Base-by-base conservation (phyloP, 2,329 filamentous ascomycete genomes). In the Cytospora chrysosperma region DNA sequence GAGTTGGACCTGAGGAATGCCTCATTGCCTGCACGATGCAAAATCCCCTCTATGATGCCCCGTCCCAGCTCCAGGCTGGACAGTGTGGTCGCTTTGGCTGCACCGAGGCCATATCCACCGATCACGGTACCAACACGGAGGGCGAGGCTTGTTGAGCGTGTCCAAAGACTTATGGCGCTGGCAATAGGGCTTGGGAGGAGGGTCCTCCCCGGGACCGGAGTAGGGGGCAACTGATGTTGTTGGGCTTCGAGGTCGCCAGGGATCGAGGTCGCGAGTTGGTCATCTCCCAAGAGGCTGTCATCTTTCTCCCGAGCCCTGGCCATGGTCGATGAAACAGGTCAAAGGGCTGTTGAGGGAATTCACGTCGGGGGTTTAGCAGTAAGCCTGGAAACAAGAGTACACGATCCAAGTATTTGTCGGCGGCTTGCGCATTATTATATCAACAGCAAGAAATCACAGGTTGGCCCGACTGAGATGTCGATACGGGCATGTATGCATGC, bases 121-220 rank as follows among this genome's bases (percentile, higher is more conserved):
- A 85, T 75, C n/a, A 81, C 71, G 4, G 81, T 82, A 49, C 82
- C 79, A 47, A 85, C 72, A 7, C 83, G 81, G 27, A 87, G 78
- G 34, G 82, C 82, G 27, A 88, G 76, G 30, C 83, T 82, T 19
- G 85, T 84, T 3, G 85, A 87, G 60, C 84, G 80, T 3, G 86
- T 85, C 13, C 85, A 83, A 52, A 88, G 75, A 68, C 85, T 88
- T 61, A 89, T 80, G 30, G 81, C 81, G 58, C 81, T 83, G 37
- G 87, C 87, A 54, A 89, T 72, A 0, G 85, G 78, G 2, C 74
- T 69, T 0, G 87, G 87, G 0, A 89, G 79, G 21, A 89, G 78
- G 13, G 85, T 87, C 56, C 75, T 71, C 28, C 75, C 73, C 7
- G 70, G 65, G 8, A 67, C 58, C n/a, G 64, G 26, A 30, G 70